These are phyloP conservation scores for Marasmius sp. DNA, from an alignment of 1,284 basidiomycete genomes.

Conservation along the genomic window DNA sequence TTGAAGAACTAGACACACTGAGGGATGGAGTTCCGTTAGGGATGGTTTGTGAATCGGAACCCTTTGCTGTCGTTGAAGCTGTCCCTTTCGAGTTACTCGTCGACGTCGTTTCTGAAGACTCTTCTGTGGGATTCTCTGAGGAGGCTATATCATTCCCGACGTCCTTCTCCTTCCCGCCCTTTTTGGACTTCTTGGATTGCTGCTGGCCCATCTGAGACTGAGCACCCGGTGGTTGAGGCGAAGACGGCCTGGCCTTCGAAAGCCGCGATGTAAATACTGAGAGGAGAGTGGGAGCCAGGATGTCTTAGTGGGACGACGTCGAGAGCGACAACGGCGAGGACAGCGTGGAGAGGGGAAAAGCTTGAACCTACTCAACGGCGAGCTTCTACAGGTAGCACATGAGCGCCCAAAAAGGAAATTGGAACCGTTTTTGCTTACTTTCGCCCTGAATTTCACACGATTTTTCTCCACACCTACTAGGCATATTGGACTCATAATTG, in stretches of 20 bases:
- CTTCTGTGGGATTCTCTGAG: conserved; percentile 32
- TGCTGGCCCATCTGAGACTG: conserved; percentile 70
- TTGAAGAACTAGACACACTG: conserved; percentile 44
- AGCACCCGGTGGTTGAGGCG: conserved; percentile 53
- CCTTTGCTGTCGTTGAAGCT: conserved; percentile 29
- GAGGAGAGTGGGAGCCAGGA: conserved; percentile 78
- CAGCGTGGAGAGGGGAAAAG: conserved; percentile 13
- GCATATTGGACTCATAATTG: no score
- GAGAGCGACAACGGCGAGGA: conserved; percentile 13
- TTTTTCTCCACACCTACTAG: neutral
- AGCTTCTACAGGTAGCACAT: neutral
- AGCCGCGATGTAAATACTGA: conserved; percentile 71
- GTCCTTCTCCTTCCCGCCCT: conserved; percentile 65
- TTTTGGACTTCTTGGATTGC: conserved; percentile 77
- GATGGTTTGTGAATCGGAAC: conserved; percentile 30
- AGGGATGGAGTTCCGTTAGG: conserved; percentile 48
- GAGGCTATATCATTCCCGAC: conserved; percentile 31
- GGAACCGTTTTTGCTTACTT: neutral
- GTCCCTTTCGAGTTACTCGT: conserved; percentile 45
- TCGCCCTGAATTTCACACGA: neutral
- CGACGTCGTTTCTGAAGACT: conserved; percentile 42
- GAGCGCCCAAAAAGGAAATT: neutral
- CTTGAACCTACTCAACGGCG: neutral
- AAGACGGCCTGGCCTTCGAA: conserved; percentile 68
- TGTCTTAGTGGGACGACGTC: conserved; percentile 32